phyloP scores from a whole-genome alignment of 2,329 filamentous ascomycete species.

The Ceratocystis cubensis region DNA sequence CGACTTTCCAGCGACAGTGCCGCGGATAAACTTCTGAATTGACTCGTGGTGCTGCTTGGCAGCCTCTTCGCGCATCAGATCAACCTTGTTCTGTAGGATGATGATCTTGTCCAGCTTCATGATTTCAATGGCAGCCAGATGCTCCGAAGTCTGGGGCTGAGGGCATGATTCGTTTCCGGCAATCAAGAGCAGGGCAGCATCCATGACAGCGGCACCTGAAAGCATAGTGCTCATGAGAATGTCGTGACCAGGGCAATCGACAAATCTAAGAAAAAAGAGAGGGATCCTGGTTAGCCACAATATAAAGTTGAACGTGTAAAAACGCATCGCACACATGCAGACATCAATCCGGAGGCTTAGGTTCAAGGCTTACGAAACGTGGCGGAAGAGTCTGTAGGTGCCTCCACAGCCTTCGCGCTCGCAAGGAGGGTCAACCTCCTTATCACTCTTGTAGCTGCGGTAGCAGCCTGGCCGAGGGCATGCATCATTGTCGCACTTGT shows the following conservation, averaged over 20 bases:
- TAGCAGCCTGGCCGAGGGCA: slow-evolving; percentile 94
- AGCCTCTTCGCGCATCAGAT: slow-evolving; percentile 92
- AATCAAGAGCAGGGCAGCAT: slow-evolving; percentile 88
- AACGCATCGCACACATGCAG: no score
- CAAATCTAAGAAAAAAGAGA: slow-evolving; percentile 49
- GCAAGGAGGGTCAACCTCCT: slow-evolving; percentile 93
- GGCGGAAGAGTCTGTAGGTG: slow-evolving; percentile 75
- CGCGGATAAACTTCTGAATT: slow-evolving; percentile 95
- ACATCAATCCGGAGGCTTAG: no score
- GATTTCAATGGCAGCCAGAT: slow-evolving; percentile 97
- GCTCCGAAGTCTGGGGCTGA: slow-evolving; percentile 95
- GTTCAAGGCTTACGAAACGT: slow-evolving; percentile 65
- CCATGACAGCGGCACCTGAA: slow-evolving; percentile 98
- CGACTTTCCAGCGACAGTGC: slow-evolving; percentile 86
- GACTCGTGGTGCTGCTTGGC: slow-evolving; percentile 91
- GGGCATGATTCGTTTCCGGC: slow-evolving; percentile 97
- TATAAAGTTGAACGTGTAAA: no score
- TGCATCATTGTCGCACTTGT: slow-evolving; percentile 86
- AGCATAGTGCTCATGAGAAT: slow-evolving; percentile 99
- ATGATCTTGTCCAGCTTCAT: slow-evolving; percentile 99
- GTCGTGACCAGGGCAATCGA: slow-evolving; percentile 98
- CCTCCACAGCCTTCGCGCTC: slow-evolving; percentile 85
- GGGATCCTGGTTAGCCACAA: slow-evolving; percentile 23
- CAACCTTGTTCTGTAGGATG: slow-evolving; percentile 98
- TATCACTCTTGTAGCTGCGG: slow-evolving; percentile 95